phyloP scores from a whole-genome alignment of 768 basidiomycete species.

The Leccinellum albellum region DNA sequence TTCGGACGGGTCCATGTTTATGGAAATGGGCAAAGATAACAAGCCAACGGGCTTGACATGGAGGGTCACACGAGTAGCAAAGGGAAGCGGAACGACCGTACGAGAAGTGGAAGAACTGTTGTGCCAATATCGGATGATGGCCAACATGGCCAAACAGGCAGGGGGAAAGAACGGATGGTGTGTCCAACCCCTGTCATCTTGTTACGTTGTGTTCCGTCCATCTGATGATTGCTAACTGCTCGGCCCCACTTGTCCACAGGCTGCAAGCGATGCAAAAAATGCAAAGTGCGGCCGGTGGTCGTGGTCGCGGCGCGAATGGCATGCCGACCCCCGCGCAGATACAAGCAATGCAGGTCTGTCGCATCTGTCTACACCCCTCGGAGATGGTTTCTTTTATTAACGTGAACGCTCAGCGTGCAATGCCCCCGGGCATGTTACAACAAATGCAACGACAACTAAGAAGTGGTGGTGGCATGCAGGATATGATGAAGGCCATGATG shows the following conservation, averaged over 20 bases:
- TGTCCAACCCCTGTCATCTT: constrained; percentile 18
- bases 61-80: constrained; percentile 86
- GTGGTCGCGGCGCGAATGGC: constrained; percentile 81
- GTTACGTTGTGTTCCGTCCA: neutral
- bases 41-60: constrained; percentile 85
- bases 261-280: constrained; percentile 89
- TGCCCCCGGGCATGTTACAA: constrained; percentile 94
- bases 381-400: constrained; percentile 2
- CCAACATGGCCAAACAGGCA: constrained; percentile 96
- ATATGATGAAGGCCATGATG: constrained; percentile 99
- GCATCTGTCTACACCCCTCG: neutral
- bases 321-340: constrained; percentile 93
- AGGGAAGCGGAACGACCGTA: constrained; percentile 91
- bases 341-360: constrained; percentile 83
- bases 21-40: constrained; percentile 78
- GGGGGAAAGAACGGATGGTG: constrained; percentile 96
- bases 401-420: constrained; percentile 57
- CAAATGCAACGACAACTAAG: constrained; percentile 85
- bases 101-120: constrained; percentile 97
- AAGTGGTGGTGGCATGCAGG: constrained; percentile 86
- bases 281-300: constrained; percentile 81
- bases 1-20: constrained; percentile 89
- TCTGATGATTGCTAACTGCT: constrained; percentile 3
- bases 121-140: constrained; percentile 98
- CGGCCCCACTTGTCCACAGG: constrained; percentile 37